Percentiles rank a stretch among this genome's conserved stretches.
Conservation (phyloP, 768 basidiomycete genomes). For the Mycena vitilis region DNA sequence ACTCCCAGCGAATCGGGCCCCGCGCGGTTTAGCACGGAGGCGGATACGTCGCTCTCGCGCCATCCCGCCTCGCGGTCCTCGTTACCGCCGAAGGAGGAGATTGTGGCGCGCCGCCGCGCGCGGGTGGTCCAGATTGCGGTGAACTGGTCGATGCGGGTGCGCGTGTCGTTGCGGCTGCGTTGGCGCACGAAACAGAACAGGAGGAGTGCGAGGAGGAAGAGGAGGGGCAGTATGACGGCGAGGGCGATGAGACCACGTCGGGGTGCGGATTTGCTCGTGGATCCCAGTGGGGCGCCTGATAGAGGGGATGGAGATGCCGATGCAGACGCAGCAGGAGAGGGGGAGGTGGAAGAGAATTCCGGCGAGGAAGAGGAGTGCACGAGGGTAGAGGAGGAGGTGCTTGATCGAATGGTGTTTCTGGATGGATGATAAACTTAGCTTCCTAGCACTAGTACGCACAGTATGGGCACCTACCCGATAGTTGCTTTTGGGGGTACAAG, state of each 20-base stretch:
- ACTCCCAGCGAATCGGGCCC: no score
- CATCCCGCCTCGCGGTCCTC: not conserved
- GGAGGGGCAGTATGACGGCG: conserved; percentile 14
- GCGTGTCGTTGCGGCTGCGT: not conserved
- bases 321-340: no score
- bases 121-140: not conserved
- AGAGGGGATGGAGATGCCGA: no score
- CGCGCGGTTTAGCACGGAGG: not conserved
- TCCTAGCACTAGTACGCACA: no score
- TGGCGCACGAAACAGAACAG: conserved; percentile 16
- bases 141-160: conserved; percentile 11
- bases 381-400: no score
- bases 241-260: not conserved
- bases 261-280: not conserved
- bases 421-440: no score
- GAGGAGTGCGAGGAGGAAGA: not conserved
- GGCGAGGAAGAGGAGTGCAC: no score
- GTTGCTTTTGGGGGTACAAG: no score
- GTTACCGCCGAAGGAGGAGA: conserved; percentile 3
- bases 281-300: no score
- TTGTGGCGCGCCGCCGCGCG: not conserved
- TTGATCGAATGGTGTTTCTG: no score
- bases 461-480: no score
- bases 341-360: no score
- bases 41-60: not conserved